Base-by-base conservation (phyloP, 1,284 basidiomycete species). In the Erythrobasidium hasegawianum region DNA sequence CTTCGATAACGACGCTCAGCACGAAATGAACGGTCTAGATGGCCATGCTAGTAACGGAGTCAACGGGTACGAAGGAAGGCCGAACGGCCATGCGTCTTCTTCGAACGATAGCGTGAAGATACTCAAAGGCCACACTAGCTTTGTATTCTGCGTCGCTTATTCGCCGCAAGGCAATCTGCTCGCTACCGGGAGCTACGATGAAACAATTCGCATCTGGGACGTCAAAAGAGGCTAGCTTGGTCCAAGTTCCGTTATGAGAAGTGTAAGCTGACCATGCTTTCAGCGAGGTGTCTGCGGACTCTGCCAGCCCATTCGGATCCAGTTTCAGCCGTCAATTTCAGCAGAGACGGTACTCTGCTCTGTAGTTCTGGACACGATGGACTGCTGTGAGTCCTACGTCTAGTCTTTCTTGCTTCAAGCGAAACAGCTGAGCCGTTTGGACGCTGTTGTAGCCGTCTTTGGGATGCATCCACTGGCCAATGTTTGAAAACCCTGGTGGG, bases 161-260 rank as follows among this genome's bases (percentile, higher is more conserved):
- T 61, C 69, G 1, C 22, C 16, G 43, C 43, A 55, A 59, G 65
- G 65, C 43, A 62, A 57, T 13, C 22, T 68, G 27, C 22, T 68
- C 50, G 89, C 97, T 10, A 96, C 94, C 2, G 96, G 96, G 54
- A 94, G 94, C 2, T 92, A 90, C 3, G 96, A 99, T 81, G 97
- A 97, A 80, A 99, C 96, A 0, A 83, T 99, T 68, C 87, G 94
- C 1, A 94, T 98, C 77, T 98, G 96, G 96, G 95, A 98, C 76
- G 85, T 98, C 64, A 85, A 86, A 45, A 97, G 95, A 0, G 95
- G 95, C 2, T 94, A 97, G 4, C 43, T n/a, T 18, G 4, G 4
- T 47, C 43, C 4, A 5, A 16, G 7, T 38, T n/a, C 11, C 64
- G 20, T 27, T 54, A 27, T 24, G 24, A 40, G 20, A 45, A 57